Percentiles rank a stretch among this genome's conserved stretches.
phyloP scores from a whole-genome alignment of 331 rosid genomes.

The Malus hybrid region DNA sequence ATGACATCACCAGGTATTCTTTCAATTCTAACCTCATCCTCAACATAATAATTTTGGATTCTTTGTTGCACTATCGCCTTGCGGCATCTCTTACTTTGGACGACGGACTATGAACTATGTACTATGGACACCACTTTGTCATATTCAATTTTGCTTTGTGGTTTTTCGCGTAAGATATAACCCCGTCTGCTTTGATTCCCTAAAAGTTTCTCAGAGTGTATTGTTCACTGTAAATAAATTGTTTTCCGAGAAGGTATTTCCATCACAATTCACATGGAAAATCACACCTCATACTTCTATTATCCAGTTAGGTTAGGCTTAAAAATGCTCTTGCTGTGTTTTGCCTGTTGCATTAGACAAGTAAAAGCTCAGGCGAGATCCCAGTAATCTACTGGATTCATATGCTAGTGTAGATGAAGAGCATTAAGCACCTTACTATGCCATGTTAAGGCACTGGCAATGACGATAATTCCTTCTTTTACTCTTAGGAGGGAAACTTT shows the following conservation, averaged over 20 bases:
- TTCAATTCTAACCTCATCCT: conserved; percentile 9
- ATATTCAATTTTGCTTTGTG: background rate
- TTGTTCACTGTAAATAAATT: background rate
- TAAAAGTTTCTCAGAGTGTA: background rate
- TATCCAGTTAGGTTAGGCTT: background rate
- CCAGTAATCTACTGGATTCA: background rate
- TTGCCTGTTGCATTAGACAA: background rate
- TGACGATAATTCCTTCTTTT: conserved; percentile 3
- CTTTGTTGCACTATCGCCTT: background rate
- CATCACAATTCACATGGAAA: background rate
- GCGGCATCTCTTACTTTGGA: background rate
- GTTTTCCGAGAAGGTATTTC: background rate
- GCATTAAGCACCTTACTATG: background rate
- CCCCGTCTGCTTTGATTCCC: background rate
- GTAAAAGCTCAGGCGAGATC: background rate
- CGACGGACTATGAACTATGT: background rate
- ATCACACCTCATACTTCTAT: background rate
- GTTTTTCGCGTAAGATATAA: background rate
- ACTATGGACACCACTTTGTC: background rate
- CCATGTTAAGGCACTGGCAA: background rate
- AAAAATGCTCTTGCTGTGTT: background rate
- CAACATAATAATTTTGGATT: background rate
- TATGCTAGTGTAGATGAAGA: background rate
- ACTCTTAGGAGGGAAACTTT: conserved; percentile 90
- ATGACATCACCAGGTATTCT: conserved; percentile 94